Base-by-base conservation (phyloP, 345 rosid genomes). In the Linum lewisii region DNA sequence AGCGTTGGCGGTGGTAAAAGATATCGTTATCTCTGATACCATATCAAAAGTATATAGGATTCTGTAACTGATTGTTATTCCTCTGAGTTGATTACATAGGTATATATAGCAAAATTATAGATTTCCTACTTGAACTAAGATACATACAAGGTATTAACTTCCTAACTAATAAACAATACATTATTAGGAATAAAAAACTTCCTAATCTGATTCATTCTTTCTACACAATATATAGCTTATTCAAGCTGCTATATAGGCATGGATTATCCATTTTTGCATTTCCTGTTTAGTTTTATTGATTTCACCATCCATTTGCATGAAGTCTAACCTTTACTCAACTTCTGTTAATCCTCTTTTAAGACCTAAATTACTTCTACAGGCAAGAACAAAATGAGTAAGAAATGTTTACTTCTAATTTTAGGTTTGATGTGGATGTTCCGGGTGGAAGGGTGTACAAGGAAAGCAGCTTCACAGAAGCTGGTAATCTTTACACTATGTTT, bases 341-440 rank as follows among this genome's bases (percentile, higher is more conserved):
- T 16, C 47, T 42, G 15, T 11, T 1, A 42, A 42, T 42, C 13
- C 18, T 42, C 47, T 42, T 42, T 11, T 16, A 11, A 16, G 10
- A 9, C 16, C 45, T 38, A 13, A 38, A 38, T 2, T 38, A 6
- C 45, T 38, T 38, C 11, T 38, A 8, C 14, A 38, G 2, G 45
- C 45, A 15, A 26, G 32, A 26, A 26, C 32, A 8, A 38, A 57
- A 32, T 25, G 15, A 16, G 22, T 57, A 58, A 16, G 7, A 47
- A 47, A 64, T 24, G 6, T 7, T 70, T 59, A 32, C 15, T 61
- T 14, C 61, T 21, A 38, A 24, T 66, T 60, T 64, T 75, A 90
- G 98, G 85, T 91, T 91, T 77, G 98, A 88, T 55, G 98, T 91
- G 60, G 94, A 86, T 71, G 82, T 88, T 77, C 93, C 96, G 26